Percentiles rank a stretch among this genome's conserved stretches.
phyloP scores from a whole-genome alignment of 139 green algal species.

The Spirogloea muscicola region DNA sequence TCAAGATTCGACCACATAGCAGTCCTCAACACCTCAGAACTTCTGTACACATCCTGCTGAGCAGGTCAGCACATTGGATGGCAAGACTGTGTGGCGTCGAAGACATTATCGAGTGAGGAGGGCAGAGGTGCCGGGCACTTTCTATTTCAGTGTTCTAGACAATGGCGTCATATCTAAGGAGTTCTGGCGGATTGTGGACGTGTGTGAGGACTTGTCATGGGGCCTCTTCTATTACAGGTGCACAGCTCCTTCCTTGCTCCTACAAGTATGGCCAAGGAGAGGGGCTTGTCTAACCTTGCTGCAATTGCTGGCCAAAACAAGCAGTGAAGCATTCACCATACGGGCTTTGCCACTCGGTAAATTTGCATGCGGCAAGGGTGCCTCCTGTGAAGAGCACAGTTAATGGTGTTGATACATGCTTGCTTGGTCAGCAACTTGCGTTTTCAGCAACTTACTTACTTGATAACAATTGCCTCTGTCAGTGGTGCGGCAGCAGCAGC shows the following conservation, averaged over 20 bases:
- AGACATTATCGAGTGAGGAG: conserved; percentile 75
- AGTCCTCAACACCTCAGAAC: too few relatives aligned
- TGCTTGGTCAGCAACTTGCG: neutral
- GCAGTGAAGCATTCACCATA: neutral
- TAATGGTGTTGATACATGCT: neutral
- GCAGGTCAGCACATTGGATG: conserved; percentile 46
- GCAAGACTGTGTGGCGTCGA: conserved; percentile 70
- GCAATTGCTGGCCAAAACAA: neutral
- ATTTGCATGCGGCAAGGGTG: neutral
- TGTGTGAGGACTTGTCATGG: conserved; percentile 70
- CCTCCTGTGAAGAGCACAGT: neutral
- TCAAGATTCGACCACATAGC: too few relatives aligned
- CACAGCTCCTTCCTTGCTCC: neutral
- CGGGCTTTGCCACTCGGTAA: neutral
- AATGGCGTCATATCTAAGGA: conserved; percentile 85
- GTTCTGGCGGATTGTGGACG: conserved; percentile 87
- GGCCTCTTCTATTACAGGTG: conserved; percentile 73
- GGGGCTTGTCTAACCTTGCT: neutral
- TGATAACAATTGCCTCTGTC: neutral
- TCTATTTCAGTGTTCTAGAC: conserved; percentile 61
- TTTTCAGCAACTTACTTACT: neutral
- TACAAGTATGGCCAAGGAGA: neutral
- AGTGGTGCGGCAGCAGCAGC: conserved; percentile 35
- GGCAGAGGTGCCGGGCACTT: conserved; percentile 39
- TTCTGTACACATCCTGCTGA: neutral